Percentiles rank a stretch among this genome's conserved stretches.
These are phyloP conservation scores for Pseudozyma sp. DNA, from an alignment of 1,284 basidiomycete species.

Conservation along the genomic window DNA sequence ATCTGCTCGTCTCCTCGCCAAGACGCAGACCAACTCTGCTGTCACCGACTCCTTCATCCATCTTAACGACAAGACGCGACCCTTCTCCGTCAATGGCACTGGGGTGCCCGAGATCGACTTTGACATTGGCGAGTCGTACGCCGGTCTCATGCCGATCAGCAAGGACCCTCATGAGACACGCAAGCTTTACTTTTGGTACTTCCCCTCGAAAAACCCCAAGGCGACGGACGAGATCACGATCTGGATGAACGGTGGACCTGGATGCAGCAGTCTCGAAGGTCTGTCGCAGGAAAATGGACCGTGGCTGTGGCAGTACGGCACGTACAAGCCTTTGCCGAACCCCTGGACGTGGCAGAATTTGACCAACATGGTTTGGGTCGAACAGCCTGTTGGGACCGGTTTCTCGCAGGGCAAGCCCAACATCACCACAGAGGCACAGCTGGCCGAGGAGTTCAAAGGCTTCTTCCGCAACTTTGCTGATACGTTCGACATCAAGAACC, in stretches of 20 bases:
- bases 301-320: constrained; percentile 76
- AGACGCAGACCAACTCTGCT: constrained; percentile 17
- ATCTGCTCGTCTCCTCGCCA: constrained; percentile 15
- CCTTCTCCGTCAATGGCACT: constrained; percentile 37
- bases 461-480: constrained; percentile 60
- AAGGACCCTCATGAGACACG: constrained; percentile 28
- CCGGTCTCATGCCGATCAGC: constrained; percentile 57
- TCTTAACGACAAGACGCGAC: constrained; percentile 35
- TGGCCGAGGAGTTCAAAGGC: constrained; percentile 67
- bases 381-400: constrained; percentile 86
- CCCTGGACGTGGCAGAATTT: constrained; percentile 84
- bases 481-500: constrained; percentile 54
- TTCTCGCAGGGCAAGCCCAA: constrained; percentile 80
- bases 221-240: constrained; percentile 79
- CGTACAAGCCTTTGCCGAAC: constrained; percentile 77
- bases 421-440: constrained; percentile 70
- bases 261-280: constrained; percentile 82
- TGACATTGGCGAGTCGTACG: constrained; percentile 53
- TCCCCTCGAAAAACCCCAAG: constrained; percentile 79
- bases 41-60: constrained; percentile 21
- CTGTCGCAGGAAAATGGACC: constrained; percentile 85
- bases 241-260: constrained; percentile 74
- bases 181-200: constrained; percentile 87
- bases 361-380: constrained; percentile 79
- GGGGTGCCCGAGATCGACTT: constrained; percentile 54